Base-by-base conservation (phyloP, 306 rosid genomes). In the Pterocarpus macrocarpus region DNA sequence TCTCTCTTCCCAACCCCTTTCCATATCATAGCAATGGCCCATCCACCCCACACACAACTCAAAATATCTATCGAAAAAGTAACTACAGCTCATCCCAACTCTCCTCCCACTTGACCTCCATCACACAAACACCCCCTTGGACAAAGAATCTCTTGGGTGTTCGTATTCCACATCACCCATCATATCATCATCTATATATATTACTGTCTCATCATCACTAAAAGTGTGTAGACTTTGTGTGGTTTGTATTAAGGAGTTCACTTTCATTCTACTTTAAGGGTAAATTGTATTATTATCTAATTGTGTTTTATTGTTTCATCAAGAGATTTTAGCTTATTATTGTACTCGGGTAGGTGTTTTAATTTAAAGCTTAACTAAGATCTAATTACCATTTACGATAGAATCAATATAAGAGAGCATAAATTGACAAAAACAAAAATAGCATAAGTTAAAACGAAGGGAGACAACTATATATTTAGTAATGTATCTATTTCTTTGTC, bases 21-120 rank as follows among this genome's bases (percentile, higher is more conserved):
- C 15, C 52, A 73, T 58, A 56, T 73, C 16, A 73, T 56, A 66
- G 22, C 63, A n/a, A 7, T 57, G 84, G 80, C 85, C 85, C 85
- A 81, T 16, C 11, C 69, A 58, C 8, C 5, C 10, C 47, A 43
- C 11, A 59, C 17, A 1, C 67, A 39, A 63, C 30, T 4, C 52
- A 39, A 62, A 79, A 80, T 70, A 73, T 64, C 69, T 64, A 0
- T 16, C 9, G 1, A 68, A 32, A 45, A 9, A 56, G n/a, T 28
- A 35, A 71, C 43, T 17, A 69, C 22, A 59, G 5, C 77, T 17
- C 78, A 63, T 80, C 78, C 64, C 3, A 13, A n/a, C 7, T 5
- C 44, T 33, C 56, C 36, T 66, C 41, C 38, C 38, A 30, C 43
- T 62, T 17, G 5, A 68, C 16, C 56, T 68, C 33, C 75, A 28